Conservation (phyloP, 169 alveolate genomes). For the Babesia divergens region DNA sequence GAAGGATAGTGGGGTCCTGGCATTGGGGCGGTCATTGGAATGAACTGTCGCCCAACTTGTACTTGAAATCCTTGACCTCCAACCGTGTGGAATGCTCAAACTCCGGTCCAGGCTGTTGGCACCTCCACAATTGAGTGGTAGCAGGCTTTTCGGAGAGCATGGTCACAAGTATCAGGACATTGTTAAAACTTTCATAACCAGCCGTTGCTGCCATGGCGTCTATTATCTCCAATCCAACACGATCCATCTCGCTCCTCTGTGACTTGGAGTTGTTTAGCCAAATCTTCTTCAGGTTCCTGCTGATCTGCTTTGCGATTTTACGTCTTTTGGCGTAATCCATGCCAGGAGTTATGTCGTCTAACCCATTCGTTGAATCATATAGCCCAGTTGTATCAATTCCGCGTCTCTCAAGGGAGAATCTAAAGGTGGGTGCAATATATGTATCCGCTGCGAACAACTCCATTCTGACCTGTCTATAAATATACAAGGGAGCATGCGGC, state of each 20-base stretch:
- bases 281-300: slow-evolving; percentile 2
- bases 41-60: no score
- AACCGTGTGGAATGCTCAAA: slow-evolving; percentile 41
- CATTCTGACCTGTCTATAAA: slow-evolving; percentile 55
- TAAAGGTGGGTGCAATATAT: slow-evolving; percentile 16
- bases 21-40: no score
- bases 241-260: slow-evolving; percentile 26
- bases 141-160: slow-evolving; percentile 38
- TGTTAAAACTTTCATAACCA: slow-evolving; percentile 39
- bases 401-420: slow-evolving; percentile 14
- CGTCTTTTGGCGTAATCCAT: background rate
- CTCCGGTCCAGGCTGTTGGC: slow-evolving; percentile 59
- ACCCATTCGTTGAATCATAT: background rate
- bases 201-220: slow-evolving; percentile 65
- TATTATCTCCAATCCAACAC: slow-evolving; percentile 24
- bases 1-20: no score
- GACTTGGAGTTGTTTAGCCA: slow-evolving; percentile 14
- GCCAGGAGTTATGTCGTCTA: background rate
- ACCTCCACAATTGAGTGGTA: slow-evolving; percentile 9
- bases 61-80: slow-evolving; percentile 50
- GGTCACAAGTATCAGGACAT: slow-evolving; percentile 33
- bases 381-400: slow-evolving; percentile 23
- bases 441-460: slow-evolving; percentile 30
- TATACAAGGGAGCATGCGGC: slow-evolving; percentile 40
- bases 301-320: slow-evolving; percentile 26